These are phyloP conservation scores for Verticillium tricorpus DNA, from an alignment of 2,329 filamentous ascomycete species.

Conservation along the genomic window DNA sequence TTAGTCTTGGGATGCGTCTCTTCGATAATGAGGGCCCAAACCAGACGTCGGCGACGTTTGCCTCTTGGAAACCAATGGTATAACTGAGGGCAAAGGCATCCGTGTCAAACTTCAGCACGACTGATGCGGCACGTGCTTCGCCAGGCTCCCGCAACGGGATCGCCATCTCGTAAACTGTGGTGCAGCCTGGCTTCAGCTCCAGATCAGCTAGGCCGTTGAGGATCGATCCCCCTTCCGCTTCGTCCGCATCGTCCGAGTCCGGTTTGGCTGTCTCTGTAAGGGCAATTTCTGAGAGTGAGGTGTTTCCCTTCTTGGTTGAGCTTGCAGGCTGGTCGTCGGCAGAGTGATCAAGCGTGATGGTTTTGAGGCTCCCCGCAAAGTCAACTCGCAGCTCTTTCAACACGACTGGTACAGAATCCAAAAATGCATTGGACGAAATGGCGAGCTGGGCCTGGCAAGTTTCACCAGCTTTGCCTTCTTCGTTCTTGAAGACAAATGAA, in stretches of 20 bases:
- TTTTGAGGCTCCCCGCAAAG: slow-evolving; percentile 55
- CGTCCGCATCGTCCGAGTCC: slow-evolving; percentile 2
- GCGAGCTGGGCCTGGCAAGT: slow-evolving; percentile 52
- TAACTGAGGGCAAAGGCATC: slow-evolving; percentile 65
- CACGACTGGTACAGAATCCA: slow-evolving; percentile 44
- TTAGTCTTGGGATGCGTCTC: slow-evolving; percentile 42
- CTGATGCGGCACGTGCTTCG: slow-evolving; percentile 62
- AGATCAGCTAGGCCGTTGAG: slow-evolving; percentile 42
- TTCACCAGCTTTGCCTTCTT: slow-evolving; percentile 59
- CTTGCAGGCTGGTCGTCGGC: slow-evolving; percentile 36
- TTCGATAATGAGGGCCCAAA: slow-evolving; percentile 37
- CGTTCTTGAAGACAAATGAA: slow-evolving; percentile 53
- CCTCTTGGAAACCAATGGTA: slow-evolving; percentile 47
- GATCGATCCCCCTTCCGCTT: slow-evolving; percentile 25
- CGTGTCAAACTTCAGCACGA: slow-evolving; percentile 58
- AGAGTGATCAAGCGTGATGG: slow-evolving; percentile 46
- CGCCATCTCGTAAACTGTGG: slow-evolving; percentile 65
- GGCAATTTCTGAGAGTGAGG: slow-evolving; percentile 18
- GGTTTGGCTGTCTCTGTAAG: slow-evolving; percentile 15
- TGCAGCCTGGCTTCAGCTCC: slow-evolving; percentile 61
- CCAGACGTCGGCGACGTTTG: slow-evolving; percentile 43
- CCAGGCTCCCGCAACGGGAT: slow-evolving; percentile 77
- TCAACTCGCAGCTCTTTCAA: slow-evolving; percentile 48
- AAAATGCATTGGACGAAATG: slow-evolving; percentile 52
- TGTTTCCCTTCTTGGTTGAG: slow-evolving; percentile 13